phyloP scores from a whole-genome alignment of 2,329 filamentous ascomycete genomes.

The Pestalotiopsis sp. region DNA sequence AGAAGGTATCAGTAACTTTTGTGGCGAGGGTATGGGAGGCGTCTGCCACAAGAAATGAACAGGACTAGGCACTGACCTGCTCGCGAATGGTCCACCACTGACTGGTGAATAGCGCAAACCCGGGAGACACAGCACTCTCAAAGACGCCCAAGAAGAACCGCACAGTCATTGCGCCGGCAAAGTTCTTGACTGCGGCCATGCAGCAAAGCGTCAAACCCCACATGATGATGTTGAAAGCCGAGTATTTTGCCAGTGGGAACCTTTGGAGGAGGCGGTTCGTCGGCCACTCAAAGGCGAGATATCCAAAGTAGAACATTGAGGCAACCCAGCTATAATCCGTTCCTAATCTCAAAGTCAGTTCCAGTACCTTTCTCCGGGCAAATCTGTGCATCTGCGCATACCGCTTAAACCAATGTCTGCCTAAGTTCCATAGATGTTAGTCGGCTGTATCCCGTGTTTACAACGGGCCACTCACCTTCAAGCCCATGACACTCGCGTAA shows the following conservation, averaged over 20 bases:
- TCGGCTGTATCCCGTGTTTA: no score
- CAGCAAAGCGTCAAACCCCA: constrained; percentile 51
- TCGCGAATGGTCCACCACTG: constrained; percentile 33
- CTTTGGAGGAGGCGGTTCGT: constrained; percentile 66
- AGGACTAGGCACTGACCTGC: constrained; percentile 15
- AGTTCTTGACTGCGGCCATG: constrained; percentile 37
- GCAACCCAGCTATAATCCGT: constrained; percentile 53
- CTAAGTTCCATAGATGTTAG: constrained; percentile 10
- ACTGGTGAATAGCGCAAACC: constrained; percentile 32
- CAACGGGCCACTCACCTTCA: constrained; percentile 33
- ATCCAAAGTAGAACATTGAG: constrained; percentile 53
- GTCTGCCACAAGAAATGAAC: neutral
- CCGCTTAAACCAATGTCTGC: constrained; percentile 27
- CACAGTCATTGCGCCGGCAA: constrained; percentile 37
- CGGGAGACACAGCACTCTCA: constrained; percentile 36
- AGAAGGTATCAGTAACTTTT: neutral
- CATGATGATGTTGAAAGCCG: constrained; percentile 62
- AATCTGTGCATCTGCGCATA: constrained; percentile 3
- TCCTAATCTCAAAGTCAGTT: constrained; percentile 15
- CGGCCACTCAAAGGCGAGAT: constrained; percentile 63
- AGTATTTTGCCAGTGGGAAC: constrained; percentile 68
- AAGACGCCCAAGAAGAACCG: constrained; percentile 44
- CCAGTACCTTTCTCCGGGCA: no score
- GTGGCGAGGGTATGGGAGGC: neutral
- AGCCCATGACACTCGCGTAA: constrained; percentile 56